Conservation (phyloP, 208 protist species). For the Wallacemonas collosoma region DNA sequence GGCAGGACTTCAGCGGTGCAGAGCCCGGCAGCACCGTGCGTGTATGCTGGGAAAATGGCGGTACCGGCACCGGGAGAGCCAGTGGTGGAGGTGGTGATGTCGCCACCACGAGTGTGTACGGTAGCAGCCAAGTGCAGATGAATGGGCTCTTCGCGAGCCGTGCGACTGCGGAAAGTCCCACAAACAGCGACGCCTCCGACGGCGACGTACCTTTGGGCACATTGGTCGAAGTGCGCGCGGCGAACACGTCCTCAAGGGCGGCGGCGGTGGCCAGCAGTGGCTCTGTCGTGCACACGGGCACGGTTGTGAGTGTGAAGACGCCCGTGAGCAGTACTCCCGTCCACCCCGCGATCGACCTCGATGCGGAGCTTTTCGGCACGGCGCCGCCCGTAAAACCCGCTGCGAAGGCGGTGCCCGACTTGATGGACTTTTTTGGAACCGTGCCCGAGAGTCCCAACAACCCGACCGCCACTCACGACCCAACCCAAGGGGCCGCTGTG, state of each 20-base stretch:
- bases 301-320: neutral
- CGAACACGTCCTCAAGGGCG: neutral
- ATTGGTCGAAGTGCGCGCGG: neutral
- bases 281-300: constrained; percentile 7
- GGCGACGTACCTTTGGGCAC: neutral
- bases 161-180: neutral
- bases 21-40: neutral
- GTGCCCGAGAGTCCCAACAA: neutral
- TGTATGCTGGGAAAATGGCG: neutral
- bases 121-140: no score
- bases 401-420: constrained; percentile 17
- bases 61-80: neutral
- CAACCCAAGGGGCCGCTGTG: neutral
- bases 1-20: constrained; percentile 28
- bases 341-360: constrained; percentile 1
- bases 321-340: neutral
- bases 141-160: neutral
- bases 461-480: neutral
- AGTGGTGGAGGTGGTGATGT: neutral
- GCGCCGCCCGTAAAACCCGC: neutral
- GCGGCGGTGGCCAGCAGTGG: neutral
- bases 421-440: constrained; percentile 30
- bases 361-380: constrained; percentile 8
- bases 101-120: no score
- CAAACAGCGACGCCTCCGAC: neutral